Conservation (phyloP, 208 protist species). For the Spongospora subterranea region DNA sequence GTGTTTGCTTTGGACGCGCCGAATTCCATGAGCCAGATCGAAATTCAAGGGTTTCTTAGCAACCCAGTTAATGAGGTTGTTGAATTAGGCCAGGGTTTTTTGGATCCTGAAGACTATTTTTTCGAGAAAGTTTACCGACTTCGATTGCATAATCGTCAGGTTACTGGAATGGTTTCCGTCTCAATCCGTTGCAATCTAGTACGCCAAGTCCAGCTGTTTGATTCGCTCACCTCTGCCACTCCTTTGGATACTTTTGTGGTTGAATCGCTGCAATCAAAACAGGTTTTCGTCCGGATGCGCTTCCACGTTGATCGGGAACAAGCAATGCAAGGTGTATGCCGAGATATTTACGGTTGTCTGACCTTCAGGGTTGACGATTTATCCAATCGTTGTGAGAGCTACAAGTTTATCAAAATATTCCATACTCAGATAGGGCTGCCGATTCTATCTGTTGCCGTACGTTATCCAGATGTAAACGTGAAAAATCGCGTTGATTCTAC, state of each 20-base stretch:
- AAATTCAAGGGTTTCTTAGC: neutral
- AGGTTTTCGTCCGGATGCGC: neutral
- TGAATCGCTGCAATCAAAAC: neutral
- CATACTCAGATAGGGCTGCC: too few relatives aligned
- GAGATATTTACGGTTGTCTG: neutral
- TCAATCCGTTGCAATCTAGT: neutral
- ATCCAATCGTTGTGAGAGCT: too few relatives aligned
- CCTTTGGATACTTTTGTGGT: neutral
- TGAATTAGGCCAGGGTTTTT: neutral
- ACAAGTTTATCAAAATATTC: too few relatives aligned
- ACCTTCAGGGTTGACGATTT: neutral
- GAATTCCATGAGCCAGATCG: too few relatives aligned
- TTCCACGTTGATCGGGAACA: neutral
- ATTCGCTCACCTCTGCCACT: neutral
- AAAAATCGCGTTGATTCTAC: too few relatives aligned
- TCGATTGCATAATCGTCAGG: neutral
- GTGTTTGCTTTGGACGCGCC: too few relatives aligned
- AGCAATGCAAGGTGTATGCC: neutral
- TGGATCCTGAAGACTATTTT: neutral
- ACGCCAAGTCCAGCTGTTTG: neutral
- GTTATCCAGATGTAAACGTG: too few relatives aligned
- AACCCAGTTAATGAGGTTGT: neutral
- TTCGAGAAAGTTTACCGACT: conserved; percentile 8
- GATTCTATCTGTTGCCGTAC: too few relatives aligned
- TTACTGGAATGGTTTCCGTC: neutral